Base-by-base conservation (phyloP, 768 basidiomycete species). In the Boletus insuetus region DNA sequence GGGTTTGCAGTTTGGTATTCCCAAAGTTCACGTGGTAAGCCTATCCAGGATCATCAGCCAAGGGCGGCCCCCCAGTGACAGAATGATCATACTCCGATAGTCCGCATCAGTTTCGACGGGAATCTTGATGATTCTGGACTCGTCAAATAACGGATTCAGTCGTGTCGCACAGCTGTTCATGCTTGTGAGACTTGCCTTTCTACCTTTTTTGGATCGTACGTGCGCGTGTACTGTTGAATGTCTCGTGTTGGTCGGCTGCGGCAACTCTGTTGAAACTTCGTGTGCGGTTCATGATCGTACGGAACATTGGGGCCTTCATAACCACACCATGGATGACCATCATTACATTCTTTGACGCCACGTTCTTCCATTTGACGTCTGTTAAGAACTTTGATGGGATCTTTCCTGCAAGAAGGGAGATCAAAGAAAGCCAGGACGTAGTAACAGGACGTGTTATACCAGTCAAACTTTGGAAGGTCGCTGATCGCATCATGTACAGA, bases 401-500 rank as follows among this genome's bases (percentile, higher is more conserved):
- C 47, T 56, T 60, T 61, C 69, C 69, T 71, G 49, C 10, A 5
- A 37, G 16, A 16, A 26, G 38, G 2, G 4, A 5, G 6, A 31
- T 55, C 34, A 53, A 41, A 32, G 17, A 38, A 34, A 10, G 12
- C 11, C 17, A 13, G 10, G 6, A 43, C 3, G 19, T 4, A 17
- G 19, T 4, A 17, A 7, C 19, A 38, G 32, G 31, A 46, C 14
- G n/a, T 8, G 49, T 3, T 74, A 10, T 64, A 89, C 91, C 89
- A 92, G 53, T 93, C 86, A 66, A 86, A 93, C 4, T 69, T 77
- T 3, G 81, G 83, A 10, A 93, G 73, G 65, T 93, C 91, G 3
- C 78, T 73, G 46, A 92, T 89, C 2, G 90, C 88, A 64, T 91
- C 89, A 20, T 81, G 78, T 40, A 91, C 79, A 0, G 82, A 80